These are phyloP conservation scores for Dactylellina haptotyla DNA, from an alignment of 2,329 filamentous ascomycete genomes.

Conservation along the genomic window DNA sequence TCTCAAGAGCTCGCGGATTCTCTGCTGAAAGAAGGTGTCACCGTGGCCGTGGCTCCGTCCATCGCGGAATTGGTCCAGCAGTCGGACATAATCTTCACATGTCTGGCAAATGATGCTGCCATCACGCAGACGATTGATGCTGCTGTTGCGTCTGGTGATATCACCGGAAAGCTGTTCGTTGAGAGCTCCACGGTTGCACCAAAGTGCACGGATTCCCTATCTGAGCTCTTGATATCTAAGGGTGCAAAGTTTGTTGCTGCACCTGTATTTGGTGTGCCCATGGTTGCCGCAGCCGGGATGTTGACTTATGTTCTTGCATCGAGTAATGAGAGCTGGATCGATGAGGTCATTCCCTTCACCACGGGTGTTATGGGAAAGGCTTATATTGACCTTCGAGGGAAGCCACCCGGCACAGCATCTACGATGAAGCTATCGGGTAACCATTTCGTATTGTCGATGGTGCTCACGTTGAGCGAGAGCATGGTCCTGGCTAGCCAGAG, in stretches of 20 bases:
- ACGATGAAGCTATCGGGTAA: conserved; percentile 86
- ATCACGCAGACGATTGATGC: conserved; percentile 71
- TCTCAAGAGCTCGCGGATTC: conserved; percentile 71
- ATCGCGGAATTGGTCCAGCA: conserved; percentile 73
- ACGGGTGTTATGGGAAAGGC: conserved; percentile 76
- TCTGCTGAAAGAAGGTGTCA: conserved; percentile 54
- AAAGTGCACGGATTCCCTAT: conserved; percentile 76
- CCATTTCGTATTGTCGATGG: conserved; percentile 84
- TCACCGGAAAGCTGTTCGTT: conserved; percentile 79
- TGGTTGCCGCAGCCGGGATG: conserved; percentile 75
- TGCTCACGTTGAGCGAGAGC: conserved; percentile 75
- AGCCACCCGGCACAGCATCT: conserved; percentile 75
- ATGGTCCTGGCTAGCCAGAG: conserved; percentile 82
- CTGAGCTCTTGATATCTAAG: conserved; percentile 67
- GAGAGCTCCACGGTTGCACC: conserved; percentile 91
- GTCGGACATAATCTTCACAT: conserved; percentile 83
- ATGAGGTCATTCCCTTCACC: conserved; percentile 75
- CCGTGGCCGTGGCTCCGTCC: conserved; percentile 63
- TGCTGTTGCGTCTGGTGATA: conserved; percentile 64
- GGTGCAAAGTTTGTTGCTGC: conserved; percentile 80
- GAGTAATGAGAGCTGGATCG: conserved; percentile 70
- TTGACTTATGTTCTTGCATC: conserved; percentile 76
- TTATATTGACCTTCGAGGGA: conserved; percentile 75
- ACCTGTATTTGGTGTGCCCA: conserved; percentile 77
- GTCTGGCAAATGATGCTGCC: conserved; percentile 79